Evolutionary conservation across 345 rosid genomes (phyloP).

Genomic region (Hevea brasiliensis): DNA sequence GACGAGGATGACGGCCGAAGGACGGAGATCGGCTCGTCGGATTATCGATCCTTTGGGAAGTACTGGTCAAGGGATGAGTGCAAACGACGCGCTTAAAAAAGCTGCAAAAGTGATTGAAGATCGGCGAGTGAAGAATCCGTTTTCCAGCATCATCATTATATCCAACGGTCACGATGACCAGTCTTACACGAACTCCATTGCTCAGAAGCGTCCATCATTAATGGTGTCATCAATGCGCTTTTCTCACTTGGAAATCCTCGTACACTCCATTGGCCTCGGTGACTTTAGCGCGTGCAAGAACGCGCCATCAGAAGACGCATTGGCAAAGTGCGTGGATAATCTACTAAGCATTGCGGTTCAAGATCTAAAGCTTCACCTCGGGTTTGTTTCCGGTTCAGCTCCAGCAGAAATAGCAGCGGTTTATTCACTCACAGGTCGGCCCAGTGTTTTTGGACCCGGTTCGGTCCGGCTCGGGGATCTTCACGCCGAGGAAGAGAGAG

Average conservation of each 20-base stretch:
- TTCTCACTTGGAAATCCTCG: constrained; percentile 49
- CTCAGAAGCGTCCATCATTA: constrained; percentile 32
- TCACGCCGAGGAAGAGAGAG: constrained; percentile 69
- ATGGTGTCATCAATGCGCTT: constrained; percentile 59
- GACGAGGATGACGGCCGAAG: constrained; percentile 66
- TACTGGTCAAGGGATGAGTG: constrained; percentile 57
- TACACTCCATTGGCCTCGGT: constrained; percentile 54
- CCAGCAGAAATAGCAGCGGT: constrained; percentile 64
- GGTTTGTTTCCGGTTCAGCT: constrained; percentile 58
- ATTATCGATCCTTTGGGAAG: constrained; percentile 59
- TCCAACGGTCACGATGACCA: constrained; percentile 56
- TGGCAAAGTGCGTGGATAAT: constrained; percentile 42
- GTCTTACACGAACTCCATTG: constrained; percentile 29
- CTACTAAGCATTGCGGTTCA: constrained; percentile 55
- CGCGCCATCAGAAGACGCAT: constrained; percentile 45
- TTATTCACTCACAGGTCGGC: constrained; percentile 49
- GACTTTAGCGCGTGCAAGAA: constrained; percentile 34
- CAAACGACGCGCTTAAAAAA: constrained; percentile 76
- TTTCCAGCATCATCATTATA: constrained; percentile 53
- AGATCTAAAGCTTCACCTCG: constrained; percentile 65
- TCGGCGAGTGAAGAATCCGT: constrained; percentile 72
- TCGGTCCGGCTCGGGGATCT: constrained; percentile 69
- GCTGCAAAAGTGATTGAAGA: constrained; percentile 85
- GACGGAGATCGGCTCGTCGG: constrained; percentile 65
- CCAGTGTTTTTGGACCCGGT: constrained; percentile 50